phyloP scores from a whole-genome alignment of 345 rosid genomes.

The Eucalyptus paniculata region DNA sequence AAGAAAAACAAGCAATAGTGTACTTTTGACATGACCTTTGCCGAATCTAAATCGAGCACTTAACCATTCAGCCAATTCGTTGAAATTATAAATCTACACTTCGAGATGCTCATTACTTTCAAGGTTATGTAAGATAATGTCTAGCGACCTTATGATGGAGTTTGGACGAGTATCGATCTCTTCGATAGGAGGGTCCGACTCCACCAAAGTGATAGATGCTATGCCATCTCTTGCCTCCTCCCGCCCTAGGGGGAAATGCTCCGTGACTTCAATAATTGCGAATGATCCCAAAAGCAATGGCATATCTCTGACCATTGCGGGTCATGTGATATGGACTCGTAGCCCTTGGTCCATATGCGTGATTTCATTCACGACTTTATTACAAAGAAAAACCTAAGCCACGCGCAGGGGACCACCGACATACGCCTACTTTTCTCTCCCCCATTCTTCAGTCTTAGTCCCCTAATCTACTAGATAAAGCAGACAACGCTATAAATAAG shows the following conservation, averaged over 20 bases:
- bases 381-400: neutral
- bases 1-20: neutral
- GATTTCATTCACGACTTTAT: neutral
- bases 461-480: neutral
- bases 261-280: slow-evolving; percentile 22
- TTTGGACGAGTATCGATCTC: neutral
- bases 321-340: neutral
- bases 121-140: neutral
- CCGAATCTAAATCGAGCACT: neutral
- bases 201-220: neutral
- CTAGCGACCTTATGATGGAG: neutral
- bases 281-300: slow-evolving; percentile 29
- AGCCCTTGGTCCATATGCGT: neutral
- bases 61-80: neutral
- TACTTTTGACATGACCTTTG: neutral
- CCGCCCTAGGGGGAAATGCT: neutral
- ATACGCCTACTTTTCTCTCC: neutral
- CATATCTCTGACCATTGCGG: slow-evolving; percentile 35
- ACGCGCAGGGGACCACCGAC: neutral
- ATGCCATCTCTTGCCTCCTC: neutral
- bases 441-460: neutral
- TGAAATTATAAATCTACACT: neutral
- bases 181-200: neutral
- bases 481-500: neutral
- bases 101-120: neutral